A percentile compares a stretch with the other conserved stretches of the same genome.
phyloP scores from a whole-genome alignment of 352 stramenopile species.

The Phytophthora cryptogea region DNA sequence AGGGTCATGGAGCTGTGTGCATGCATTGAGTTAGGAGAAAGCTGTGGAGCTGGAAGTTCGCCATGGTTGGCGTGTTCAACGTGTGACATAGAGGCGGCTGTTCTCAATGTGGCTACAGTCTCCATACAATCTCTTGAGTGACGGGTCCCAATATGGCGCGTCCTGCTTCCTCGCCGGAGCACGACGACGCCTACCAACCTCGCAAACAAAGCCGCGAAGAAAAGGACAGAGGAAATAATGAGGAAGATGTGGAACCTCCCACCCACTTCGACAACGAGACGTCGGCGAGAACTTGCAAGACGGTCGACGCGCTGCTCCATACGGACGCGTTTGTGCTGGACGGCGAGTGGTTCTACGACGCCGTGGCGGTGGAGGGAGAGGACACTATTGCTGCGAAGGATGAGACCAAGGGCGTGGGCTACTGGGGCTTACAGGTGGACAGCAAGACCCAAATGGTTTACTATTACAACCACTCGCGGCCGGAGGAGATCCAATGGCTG shows the following conservation, averaged over 20 bases:
- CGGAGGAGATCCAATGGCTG: slow-evolving; percentile 16
- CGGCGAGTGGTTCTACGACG: slow-evolving; percentile 28
- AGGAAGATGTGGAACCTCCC: background rate
- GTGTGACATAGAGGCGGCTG: background rate
- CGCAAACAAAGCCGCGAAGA: background rate
- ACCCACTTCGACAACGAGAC: background rate
- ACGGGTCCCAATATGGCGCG: slow-evolving; percentile 5
- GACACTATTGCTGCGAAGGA: background rate
- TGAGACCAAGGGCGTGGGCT: background rate
- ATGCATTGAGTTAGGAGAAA: too few species aligned
- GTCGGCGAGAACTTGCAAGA: slow-evolving; percentile 10
- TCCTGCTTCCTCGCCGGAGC: background rate
- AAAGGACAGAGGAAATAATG: background rate
- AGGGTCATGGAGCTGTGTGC: too few species aligned
- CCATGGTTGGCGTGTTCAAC: slow-evolving; percentile 8
- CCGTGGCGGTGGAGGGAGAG: slow-evolving; percentile 5
- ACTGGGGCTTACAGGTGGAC: slow-evolving; percentile 24
- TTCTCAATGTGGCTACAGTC: too few species aligned
- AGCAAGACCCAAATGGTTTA: slow-evolving; percentile 10
- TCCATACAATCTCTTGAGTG: too few species aligned
- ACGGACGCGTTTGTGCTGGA: slow-evolving; percentile 21
- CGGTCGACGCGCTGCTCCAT: slow-evolving; percentile 3
- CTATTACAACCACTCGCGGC: slow-evolving; percentile 20
- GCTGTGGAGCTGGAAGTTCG: too few species aligned
- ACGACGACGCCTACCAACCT: background rate